Evolutionary conservation across 2,329 filamentous ascomycete genomes (phyloP).

Genomic region (Trichoderma afroharzianum): DNA sequence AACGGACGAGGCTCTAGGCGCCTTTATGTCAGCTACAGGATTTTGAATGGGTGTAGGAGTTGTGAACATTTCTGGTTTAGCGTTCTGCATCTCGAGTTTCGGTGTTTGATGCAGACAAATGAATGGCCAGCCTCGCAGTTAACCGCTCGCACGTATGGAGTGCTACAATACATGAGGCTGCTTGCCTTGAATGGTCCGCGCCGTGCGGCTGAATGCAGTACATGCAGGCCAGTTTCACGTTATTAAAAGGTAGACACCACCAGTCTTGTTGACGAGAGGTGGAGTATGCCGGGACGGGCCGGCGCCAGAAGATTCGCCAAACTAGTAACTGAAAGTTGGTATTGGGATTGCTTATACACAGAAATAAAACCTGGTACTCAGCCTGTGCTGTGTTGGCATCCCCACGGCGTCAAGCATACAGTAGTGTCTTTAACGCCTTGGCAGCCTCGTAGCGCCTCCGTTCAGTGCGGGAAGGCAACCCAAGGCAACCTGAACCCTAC

Average conservation of each 20-base stretch:
- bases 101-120: not conserved
- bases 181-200: not conserved
- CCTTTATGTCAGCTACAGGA: not conserved
- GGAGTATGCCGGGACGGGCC: no score
- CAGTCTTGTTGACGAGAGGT: no score
- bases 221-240: accelerated
- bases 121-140: not conserved
- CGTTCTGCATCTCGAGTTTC: not conserved
- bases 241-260: no score
- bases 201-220: not conserved
- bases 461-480: not conserved
- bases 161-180: not conserved
- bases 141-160: not conserved
- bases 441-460: not conserved
- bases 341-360: no score
- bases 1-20: not conserved
- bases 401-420: not conserved
- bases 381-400: no score
- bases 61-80: not conserved
- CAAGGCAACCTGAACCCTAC: not conserved
- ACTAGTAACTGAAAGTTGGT: no score
- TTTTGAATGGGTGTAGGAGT: not conserved
- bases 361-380: no score
- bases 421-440: not conserved
- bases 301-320: no score